Evolutionary conservation across 2,329 filamentous ascomycete species (phyloP).

Genomic region (Eutypa lata): DNA sequence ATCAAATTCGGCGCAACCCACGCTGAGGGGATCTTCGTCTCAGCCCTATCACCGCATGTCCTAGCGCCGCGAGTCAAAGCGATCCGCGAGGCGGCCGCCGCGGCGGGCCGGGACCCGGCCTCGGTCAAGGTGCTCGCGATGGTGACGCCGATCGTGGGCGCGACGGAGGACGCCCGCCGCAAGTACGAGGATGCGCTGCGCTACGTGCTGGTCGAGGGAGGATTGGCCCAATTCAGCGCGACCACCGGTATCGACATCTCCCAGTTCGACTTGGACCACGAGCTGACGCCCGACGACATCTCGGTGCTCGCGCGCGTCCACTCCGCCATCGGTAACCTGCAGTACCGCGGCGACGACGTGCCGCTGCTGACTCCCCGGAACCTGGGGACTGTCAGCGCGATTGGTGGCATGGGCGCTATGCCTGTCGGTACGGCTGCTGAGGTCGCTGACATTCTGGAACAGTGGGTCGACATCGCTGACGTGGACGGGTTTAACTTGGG

Average conservation of each 20-base stretch:
- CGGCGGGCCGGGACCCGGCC: not conserved
- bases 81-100: not conserved
- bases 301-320: slow-evolving; percentile 2
- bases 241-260: slow-evolving; percentile 2
- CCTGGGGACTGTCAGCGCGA: slow-evolving; percentile 1
- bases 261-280: slow-evolving; percentile 3
- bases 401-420: slow-evolving; percentile 2
- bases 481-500: slow-evolving; percentile 23
- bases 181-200: slow-evolving; percentile 3
- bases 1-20: slow-evolving; percentile 1
- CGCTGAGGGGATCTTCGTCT: slow-evolving; percentile 4
- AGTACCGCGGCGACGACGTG: slow-evolving; percentile 3
- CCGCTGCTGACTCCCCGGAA: slow-evolving; percentile 4
- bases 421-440: slow-evolving; percentile 1
- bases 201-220: slow-evolving; percentile 2
- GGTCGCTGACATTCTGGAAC: slow-evolving; percentile 4
- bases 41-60: not conserved
- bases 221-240: slow-evolving; percentile 4
- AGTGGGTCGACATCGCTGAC: slow-evolving; percentile 24
- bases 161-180: not conserved
- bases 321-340: slow-evolving; percentile 1
- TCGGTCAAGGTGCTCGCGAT: slow-evolving; percentile 4
- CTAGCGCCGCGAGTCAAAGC: not conserved
- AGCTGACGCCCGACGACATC: slow-evolving; percentile 3
- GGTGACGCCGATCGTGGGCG: slow-evolving; percentile 4